phyloP scores from a whole-genome alignment of 179 eudicot species.

The Spinacia oleracea region DNA sequence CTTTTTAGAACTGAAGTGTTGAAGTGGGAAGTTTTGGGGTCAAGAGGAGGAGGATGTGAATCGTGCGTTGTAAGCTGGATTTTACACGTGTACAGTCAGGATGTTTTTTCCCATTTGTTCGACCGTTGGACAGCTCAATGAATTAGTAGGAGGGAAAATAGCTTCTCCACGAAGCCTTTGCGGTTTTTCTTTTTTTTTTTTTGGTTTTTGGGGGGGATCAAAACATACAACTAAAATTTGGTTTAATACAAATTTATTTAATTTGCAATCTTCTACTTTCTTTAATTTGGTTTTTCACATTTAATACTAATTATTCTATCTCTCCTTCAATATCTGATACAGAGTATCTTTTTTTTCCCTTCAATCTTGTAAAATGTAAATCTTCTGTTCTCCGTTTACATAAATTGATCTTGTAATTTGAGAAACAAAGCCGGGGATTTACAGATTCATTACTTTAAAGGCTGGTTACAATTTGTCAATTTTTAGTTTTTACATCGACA shows the following conservation, averaged over 20 bases:
- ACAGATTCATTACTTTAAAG: conserved; percentile 55
- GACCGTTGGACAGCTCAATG: conserved; percentile 18
- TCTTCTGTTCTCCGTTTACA: too few relatives aligned
- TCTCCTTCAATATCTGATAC: too few relatives aligned
- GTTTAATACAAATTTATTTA: too few relatives aligned
- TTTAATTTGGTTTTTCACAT: too few relatives aligned
- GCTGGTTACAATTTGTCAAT: conserved; percentile 37
- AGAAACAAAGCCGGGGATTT: conserved; percentile 56
- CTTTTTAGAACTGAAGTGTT: background rate
- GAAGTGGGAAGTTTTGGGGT: background rate
- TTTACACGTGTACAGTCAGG: conserved; percentile 19
- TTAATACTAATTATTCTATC: too few relatives aligned
- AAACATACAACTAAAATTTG: too few relatives aligned
- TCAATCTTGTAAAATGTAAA: too few relatives aligned
- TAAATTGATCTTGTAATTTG: too few relatives aligned
- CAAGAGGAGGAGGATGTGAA: background rate
- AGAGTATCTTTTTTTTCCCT: too few relatives aligned
- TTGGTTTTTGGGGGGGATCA: too few relatives aligned
- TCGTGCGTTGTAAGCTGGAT: background rate
- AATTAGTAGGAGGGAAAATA: background rate
- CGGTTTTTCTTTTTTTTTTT: too few relatives aligned
- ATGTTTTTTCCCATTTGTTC: background rate
- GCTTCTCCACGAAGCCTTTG: conserved; percentile 12
- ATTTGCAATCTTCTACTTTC: too few relatives aligned
- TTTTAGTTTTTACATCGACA: background rate